A percentile compares a stretch with the other conserved stretches of the same genome.
phyloP scores from a whole-genome alignment of 805 yeast genomes.

The Debaryomyces castellii region DNA sequence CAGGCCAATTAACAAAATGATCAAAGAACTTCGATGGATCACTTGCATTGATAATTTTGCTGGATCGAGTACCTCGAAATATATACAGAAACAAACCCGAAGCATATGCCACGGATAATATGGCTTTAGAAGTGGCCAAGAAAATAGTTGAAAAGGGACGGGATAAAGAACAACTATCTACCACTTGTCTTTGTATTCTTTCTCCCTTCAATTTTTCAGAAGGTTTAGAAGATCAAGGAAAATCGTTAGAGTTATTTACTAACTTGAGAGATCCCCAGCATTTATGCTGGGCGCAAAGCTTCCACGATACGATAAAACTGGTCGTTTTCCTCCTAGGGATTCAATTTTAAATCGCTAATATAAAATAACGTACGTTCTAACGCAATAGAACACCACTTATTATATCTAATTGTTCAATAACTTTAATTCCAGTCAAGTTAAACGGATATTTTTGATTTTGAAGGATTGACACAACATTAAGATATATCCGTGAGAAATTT shows the following conservation, averaged over 20 bases:
- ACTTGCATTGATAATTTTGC: conserved; percentile 4
- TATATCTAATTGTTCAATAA: no score
- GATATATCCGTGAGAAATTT: no score
- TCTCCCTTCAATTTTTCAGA: conserved; percentile 6
- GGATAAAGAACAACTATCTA: conserved; percentile 6
- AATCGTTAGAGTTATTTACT: conserved; percentile 3
- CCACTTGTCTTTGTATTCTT: conserved; percentile 1
- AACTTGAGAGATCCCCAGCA: conserved; percentile 5
- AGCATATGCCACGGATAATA: conserved; percentile 6
- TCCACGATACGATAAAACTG: conserved; percentile 2
- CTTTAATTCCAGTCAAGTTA: no score
- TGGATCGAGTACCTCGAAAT: conserved; percentile 6
- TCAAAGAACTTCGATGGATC: not conserved
- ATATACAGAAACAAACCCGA: conserved; percentile 2
- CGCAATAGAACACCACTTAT: no score
- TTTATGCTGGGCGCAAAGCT: conserved; percentile 4
- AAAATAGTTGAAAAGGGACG: conserved; percentile 2
- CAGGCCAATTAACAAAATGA: conserved; percentile 3
- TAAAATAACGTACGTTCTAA: no score
- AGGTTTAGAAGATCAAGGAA: conserved; percentile 2
- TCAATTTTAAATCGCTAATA: no score
- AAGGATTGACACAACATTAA: no score
- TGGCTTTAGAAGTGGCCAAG: conserved; percentile 3
- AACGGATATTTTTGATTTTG: no score
- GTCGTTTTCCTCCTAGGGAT: conserved; percentile 6